Percentiles rank a stretch among this genome's conserved stretches.
Evolutionary conservation across 176 grass and related monocot genomes (phyloP).

Genomic region (Saccharum officinarum): DNA sequence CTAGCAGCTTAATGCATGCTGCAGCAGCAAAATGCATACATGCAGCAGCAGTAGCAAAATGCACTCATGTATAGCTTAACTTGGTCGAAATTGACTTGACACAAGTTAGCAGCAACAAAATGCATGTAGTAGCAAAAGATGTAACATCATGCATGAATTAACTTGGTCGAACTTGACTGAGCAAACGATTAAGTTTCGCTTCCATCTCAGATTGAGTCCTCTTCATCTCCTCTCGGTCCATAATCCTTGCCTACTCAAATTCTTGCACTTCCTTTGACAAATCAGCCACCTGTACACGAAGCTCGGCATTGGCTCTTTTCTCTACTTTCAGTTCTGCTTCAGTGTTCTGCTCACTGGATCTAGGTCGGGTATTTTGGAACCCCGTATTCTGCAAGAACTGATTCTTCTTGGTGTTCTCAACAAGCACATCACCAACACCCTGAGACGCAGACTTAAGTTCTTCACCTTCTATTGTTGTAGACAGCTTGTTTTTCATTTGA

Average conservation of each 20-base stretch:
- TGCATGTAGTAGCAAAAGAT: neutral
- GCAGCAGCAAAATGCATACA: no score
- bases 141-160: neutral
- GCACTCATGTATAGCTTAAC: no score
- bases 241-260: no score
- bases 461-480: neutral
- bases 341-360: neutral
- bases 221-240: no score
- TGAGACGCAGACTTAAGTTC: neutral
- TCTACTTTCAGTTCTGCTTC: neutral
- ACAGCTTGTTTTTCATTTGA: neutral
- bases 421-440: neutral
- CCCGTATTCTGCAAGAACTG: neutral
- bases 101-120: no score
- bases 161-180: neutral
- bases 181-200: neutral
- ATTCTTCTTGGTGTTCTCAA: neutral
- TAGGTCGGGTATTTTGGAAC: neutral
- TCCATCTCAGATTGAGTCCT: neutral
- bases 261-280: neutral
- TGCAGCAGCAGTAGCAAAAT: no score
- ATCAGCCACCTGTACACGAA: neutral
- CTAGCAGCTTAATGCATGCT: no score
- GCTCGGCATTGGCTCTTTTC: neutral
- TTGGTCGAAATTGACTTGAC: no score